Conservation (phyloP, 352 stramenopile genomes). For the Globisporangium sylvaticum region DNA sequence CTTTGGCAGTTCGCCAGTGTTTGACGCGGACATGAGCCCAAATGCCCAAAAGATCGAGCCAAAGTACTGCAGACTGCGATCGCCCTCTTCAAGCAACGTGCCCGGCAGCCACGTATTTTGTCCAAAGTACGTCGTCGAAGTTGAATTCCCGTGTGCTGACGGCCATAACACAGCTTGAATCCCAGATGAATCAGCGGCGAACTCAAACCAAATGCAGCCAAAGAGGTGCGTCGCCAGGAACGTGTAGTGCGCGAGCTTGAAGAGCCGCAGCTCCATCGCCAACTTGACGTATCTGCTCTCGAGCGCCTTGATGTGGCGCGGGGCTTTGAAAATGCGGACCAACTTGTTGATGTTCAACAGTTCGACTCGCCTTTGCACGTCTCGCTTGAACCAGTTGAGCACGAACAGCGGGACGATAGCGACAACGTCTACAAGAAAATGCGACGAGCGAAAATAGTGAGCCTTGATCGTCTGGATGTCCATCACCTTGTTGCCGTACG, state of each 20-base stretch:
- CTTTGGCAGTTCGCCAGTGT: slow-evolving; percentile 44
- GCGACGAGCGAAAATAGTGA: slow-evolving; percentile 36
- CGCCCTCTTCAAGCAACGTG: slow-evolving; percentile 15
- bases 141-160: neutral
- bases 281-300: slow-evolving; percentile 53
- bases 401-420: slow-evolving; percentile 39
- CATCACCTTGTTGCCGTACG: slow-evolving; percentile 69
- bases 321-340: slow-evolving; percentile 43
- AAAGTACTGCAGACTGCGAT: slow-evolving; percentile 40
- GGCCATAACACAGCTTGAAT: slow-evolving; percentile 21
- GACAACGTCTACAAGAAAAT: slow-evolving; percentile 42
- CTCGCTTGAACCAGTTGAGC: slow-evolving; percentile 30
- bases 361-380: slow-evolving; percentile 20
- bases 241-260: slow-evolving; percentile 55
- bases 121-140: slow-evolving; percentile 21
- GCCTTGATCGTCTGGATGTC: slow-evolving; percentile 31
- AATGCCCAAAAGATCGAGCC: slow-evolving; percentile 53
- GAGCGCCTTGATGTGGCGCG: slow-evolving; percentile 39
- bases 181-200: slow-evolving; percentile 42
- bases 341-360: slow-evolving; percentile 58
- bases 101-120: slow-evolving; percentile 28
- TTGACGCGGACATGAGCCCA: slow-evolving; percentile 54
- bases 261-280: slow-evolving; percentile 42
- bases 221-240: slow-evolving; percentile 52
- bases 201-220: slow-evolving; percentile 59